Evolutionary conservation across 106 monocot genomes (phyloP), one percentile per base, ranked within the genome.

Genomic region (Posidonia australis): DNA sequence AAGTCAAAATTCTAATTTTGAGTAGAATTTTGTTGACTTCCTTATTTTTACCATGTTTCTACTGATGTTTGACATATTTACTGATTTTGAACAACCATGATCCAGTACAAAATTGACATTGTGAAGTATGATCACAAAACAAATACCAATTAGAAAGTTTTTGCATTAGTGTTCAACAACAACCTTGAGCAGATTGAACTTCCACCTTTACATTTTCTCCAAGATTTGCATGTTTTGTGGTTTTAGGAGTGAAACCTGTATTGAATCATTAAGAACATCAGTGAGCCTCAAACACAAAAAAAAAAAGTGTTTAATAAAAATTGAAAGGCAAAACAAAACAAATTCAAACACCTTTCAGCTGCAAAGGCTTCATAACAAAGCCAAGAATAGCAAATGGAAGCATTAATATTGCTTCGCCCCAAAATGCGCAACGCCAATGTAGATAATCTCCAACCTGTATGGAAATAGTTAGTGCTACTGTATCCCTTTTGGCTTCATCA

Each of bases 321-420:
- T 20, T 11, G 23, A 19, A 17, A 60, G 43, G 16, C n/a, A 22
- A 25, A 58, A 12, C 13, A 51, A 30, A 63, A 45, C 27, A 47
- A 64, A 67, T 54, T n/a, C 19, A 46, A 53, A 3, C 54, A 98
- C 96, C 96, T 87, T 91, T 98, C 23, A 98, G 79, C 41, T 86
- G 72, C 66, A 98, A 70, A 58, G 96, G 96, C 67, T 83, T 80
- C 49, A 87, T 87, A 16, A 73, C 36, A 76, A 98, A 90, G 57
- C 96, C 96, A 45, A 84, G 69, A 83, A 98, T 84, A 63, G 79
- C 90, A 85, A 98, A 98, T 58, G 96, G 96, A 64, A 98, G 90
- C 96, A 98, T 98, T 80, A 98, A 66, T 57, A 98, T 52, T 23
- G 96, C 71, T 68, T 98, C 96, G 58, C 80, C 84, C 74, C 74